These are phyloP conservation scores for Kazachstania sp. DNA, from an alignment of 1,139 yeast species.

Conservation along the genomic window DNA sequence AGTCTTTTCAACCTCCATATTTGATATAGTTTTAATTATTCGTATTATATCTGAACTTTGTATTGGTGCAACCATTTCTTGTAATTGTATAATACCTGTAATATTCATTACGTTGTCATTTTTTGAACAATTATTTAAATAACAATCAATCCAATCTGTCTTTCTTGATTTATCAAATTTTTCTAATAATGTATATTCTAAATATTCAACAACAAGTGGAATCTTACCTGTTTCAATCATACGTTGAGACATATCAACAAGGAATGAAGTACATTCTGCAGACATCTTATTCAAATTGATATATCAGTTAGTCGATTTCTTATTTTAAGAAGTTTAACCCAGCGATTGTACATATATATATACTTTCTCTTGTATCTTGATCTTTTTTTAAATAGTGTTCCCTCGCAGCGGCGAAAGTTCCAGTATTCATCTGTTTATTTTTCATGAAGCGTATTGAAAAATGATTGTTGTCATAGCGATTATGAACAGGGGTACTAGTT, in stretches of 20 bases:
- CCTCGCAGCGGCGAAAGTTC: too few species aligned
- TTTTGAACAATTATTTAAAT: conserved; percentile 23
- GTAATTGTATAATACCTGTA: conserved; percentile 21
- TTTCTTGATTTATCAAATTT: conserved; percentile 23
- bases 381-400: too few species aligned
- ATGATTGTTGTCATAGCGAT: too few species aligned
- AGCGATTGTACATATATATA: too few species aligned
- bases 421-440: too few species aligned
- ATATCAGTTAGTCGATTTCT: too few species aligned
- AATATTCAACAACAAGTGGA: conserved; percentile 15
- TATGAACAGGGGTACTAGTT: too few species aligned
- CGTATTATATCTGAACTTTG: conserved; percentile 4
- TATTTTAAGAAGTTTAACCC: too few species aligned
- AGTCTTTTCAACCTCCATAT: background rate
- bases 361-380: too few species aligned
- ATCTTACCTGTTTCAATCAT: conserved; percentile 13
- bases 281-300: conserved; percentile 6
- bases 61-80: conserved; percentile 22
- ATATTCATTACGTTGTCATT: conserved; percentile 21
- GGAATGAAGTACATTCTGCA: conserved; percentile 12
- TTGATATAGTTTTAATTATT: background rate
- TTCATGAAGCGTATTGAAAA: too few species aligned
- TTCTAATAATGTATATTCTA: conserved; percentile 23
- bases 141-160: conserved; percentile 28
- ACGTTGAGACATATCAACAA: conserved; percentile 16